Conservation (phyloP, 202 grass and related monocot genomes). For the Schoenoplectus triqueter region DNA sequence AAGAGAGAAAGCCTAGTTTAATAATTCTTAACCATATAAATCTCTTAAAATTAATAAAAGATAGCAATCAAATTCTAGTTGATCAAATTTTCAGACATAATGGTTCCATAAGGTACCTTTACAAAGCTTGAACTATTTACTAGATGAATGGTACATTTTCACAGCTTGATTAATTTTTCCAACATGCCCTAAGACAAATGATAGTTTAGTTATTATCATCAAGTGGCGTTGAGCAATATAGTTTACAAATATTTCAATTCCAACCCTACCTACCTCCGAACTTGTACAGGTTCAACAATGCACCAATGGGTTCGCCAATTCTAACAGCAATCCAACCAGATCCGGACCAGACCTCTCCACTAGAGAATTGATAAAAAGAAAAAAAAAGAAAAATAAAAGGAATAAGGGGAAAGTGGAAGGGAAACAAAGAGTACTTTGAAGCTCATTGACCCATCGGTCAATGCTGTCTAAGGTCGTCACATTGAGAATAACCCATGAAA, state of each 20-base stretch:
- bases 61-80: not conserved
- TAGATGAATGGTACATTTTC: too few species aligned
- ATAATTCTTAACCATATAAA: not conserved
- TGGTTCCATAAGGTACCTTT: not conserved
- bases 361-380: not conserved
- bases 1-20: not conserved
- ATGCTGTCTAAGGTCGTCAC: constrained; percentile 81
- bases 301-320: constrained; percentile 6
- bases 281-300: constrained; percentile 20
- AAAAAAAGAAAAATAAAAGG: not conserved
- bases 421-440: constrained; percentile 48
- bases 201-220: too few species aligned
- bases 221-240: too few species aligned
- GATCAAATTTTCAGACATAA: not conserved
- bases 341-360: not conserved
- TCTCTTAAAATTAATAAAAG: not conserved
- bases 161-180: too few species aligned
- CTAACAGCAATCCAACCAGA: not conserved
- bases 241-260: not conserved
- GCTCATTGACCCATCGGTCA: constrained; percentile 77
- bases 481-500: too few species aligned
- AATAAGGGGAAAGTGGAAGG: not conserved
- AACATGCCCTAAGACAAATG: not conserved
- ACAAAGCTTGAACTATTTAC: not conserved
- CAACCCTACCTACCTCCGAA: not conserved